Conservation (phyloP, 768 basidiomycete species). For the Panaeolus papilionaceus region DNA sequence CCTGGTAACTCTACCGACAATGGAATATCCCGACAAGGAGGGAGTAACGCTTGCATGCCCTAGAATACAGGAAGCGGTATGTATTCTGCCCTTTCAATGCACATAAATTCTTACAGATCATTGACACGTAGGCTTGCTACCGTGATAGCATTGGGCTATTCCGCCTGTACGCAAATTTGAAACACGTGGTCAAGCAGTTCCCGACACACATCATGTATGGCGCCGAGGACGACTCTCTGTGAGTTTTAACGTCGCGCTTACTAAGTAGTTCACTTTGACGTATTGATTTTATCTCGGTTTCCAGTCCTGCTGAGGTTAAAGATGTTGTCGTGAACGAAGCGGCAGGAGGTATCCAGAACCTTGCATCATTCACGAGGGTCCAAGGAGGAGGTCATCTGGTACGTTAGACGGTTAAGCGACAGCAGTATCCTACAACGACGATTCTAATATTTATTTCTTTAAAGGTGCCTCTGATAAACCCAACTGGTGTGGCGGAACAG, state of each 20-base stretch:
- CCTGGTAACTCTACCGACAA: slow-evolving; percentile 47
- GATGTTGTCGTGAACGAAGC: slow-evolving; percentile 41
- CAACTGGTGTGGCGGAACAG: slow-evolving; percentile 35
- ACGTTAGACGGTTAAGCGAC: slow-evolving; percentile 15
- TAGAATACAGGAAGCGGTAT: slow-evolving; percentile 51
- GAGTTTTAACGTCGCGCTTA: slow-evolving; percentile 19
- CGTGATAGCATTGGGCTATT: slow-evolving; percentile 41
- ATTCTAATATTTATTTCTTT: not conserved
- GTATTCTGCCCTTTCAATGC: not conserved
- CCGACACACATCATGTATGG: slow-evolving; percentile 57
- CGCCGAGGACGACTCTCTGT: slow-evolving; percentile 50
- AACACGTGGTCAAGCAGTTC: slow-evolving; percentile 36
- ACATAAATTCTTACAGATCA: too few species aligned
- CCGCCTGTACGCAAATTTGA: slow-evolving; percentile 42
- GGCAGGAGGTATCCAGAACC: slow-evolving; percentile 41
- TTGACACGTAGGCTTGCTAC: slow-evolving; percentile 45
- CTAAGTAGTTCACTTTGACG: not conserved
- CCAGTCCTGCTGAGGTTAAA: slow-evolving; percentile 42
- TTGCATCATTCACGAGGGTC: slow-evolving; percentile 45
- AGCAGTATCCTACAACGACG: too few species aligned
- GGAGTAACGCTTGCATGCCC: slow-evolving; percentile 58
- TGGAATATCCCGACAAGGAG: slow-evolving; percentile 46
- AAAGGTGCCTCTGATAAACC: slow-evolving; percentile 39
- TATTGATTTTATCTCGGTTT: too few species aligned
- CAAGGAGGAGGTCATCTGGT: slow-evolving; percentile 50